phyloP scores from a whole-genome alignment of 768 basidiomycete species.

The Fomitopsis serialis region DNA sequence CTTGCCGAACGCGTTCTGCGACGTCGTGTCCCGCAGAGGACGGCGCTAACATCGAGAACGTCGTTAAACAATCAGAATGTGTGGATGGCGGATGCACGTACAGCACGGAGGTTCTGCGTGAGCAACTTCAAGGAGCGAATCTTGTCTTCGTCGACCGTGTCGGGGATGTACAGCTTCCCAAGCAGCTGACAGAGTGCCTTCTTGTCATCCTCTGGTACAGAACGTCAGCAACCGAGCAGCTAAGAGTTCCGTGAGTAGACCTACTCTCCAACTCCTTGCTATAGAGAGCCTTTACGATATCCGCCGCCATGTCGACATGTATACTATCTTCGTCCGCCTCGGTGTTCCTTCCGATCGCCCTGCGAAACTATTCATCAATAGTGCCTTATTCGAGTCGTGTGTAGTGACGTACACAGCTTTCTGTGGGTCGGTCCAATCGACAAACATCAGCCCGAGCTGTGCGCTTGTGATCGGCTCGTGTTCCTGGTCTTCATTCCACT shows the following conservation, averaged over 20 bases:
- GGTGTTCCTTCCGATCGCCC: too few species aligned
- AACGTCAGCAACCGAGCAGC: background rate
- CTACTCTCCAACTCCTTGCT: conserved; percentile 47
- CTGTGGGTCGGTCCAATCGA: conserved; percentile 86
- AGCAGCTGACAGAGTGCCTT: conserved; percentile 44
- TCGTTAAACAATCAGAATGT: conserved; percentile 2
- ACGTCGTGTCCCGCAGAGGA: conserved; percentile 48
- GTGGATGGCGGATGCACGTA: conserved; percentile 25
- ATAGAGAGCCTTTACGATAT: conserved; percentile 45
- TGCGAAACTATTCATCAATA: too few species aligned
- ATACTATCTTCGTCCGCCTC: conserved; percentile 37
- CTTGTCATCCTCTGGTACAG: conserved; percentile 36
- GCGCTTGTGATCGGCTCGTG: conserved; percentile 67
- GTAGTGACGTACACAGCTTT: conserved; percentile 50
- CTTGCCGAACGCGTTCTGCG: conserved; percentile 65
- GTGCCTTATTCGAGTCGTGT: background rate
- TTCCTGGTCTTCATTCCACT: conserved; percentile 65
- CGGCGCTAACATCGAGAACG: conserved; percentile 37
- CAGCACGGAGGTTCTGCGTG: conserved; percentile 51
- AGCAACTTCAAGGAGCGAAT: conserved; percentile 59
- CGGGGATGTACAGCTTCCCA: conserved; percentile 58
- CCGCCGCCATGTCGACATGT: conserved; percentile 52
- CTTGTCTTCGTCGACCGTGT: conserved; percentile 63
- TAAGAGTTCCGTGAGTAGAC: conserved; percentile 19
- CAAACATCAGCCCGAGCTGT: conserved; percentile 73